A percentile compares a stretch with the other conserved stretches of the same genome.
These are phyloP conservation scores for Candida endomychidarum DNA, from an alignment of 805 yeast species.

Conservation along the genomic window DNA sequence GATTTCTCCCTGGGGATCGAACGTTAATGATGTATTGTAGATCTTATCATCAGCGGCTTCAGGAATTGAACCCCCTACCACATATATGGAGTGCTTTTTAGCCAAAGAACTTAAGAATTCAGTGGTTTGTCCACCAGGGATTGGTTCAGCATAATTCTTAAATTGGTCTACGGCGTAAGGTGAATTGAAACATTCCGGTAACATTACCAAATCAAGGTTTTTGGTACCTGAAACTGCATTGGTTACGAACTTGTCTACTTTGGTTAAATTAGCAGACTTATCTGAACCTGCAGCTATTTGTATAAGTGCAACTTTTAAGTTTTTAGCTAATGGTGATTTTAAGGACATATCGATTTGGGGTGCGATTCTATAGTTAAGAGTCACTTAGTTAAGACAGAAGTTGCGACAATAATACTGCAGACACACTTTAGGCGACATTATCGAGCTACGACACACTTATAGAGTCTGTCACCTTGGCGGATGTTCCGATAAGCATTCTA, in stretches of 20 bases:
- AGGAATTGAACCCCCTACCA: constrained; percentile 93
- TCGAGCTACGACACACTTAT: too few species aligned
- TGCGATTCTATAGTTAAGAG: too few species aligned
- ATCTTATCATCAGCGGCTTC: constrained; percentile 62
- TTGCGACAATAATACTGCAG: too few species aligned
- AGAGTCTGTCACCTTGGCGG: too few species aligned
- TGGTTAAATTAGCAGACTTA: constrained; percentile 71
- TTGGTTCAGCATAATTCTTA: constrained; percentile 82
- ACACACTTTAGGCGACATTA: too few species aligned
- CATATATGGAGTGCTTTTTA: constrained; percentile 54
- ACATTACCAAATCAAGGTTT: constrained; percentile 65
- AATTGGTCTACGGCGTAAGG: constrained; percentile 90
- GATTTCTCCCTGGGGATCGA: constrained; percentile 67
- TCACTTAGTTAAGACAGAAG: too few species aligned
- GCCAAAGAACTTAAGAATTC: constrained; percentile 65
- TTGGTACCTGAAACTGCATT: constrained; percentile 51
- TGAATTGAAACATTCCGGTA: constrained; percentile 96
- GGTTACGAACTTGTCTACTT: constrained; percentile 61
- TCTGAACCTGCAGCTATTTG: constrained; percentile 83
- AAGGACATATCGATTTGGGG: constrained; percentile 20
- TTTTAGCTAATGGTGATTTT: constrained; percentile 48
- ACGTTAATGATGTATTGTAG: constrained; percentile 76
- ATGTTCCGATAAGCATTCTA: too few species aligned
- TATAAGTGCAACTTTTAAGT: constrained; percentile 75
- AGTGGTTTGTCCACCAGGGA: constrained; percentile 74